These are phyloP conservation scores for Fragosphaeria purpurea DNA, from an alignment of 2,329 filamentous ascomycete genomes.

Conservation along the genomic window DNA sequence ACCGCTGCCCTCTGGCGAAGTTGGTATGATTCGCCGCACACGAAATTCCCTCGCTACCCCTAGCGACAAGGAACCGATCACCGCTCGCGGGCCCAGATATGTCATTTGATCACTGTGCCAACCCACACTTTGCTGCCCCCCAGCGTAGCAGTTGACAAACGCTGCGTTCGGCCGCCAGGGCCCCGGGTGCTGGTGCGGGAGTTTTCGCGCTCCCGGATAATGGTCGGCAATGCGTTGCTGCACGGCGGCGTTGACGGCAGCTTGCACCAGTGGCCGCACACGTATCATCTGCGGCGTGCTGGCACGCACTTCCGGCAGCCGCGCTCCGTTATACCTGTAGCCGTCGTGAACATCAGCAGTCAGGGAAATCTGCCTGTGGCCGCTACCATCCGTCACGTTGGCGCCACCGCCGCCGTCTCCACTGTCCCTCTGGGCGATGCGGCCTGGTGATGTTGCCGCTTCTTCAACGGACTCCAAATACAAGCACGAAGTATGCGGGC, in stretches of 20 bases:
- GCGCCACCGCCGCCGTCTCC: constrained; percentile 15
- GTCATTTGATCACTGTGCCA: constrained; percentile 91
- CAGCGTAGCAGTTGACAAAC: constrained; percentile 90
- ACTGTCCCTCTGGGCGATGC: constrained; percentile 23
- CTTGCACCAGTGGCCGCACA: constrained; percentile 60
- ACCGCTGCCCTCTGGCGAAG: no score
- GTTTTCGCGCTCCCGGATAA: constrained; percentile 61
- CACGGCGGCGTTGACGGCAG: constrained; percentile 71
- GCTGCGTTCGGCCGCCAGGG: constrained; percentile 80
- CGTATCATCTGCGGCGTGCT: constrained; percentile 64
- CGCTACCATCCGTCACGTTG: background rate
- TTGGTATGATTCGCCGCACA: constrained; percentile 64
- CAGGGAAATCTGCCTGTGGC: background rate
- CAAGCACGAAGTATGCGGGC: constrained; percentile 74
- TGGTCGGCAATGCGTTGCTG: constrained; percentile 54
- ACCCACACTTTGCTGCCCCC: constrained; percentile 71
- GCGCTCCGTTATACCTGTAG: constrained; percentile 77
- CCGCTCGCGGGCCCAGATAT: constrained; percentile 77
- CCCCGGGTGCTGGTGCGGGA: constrained; percentile 64
- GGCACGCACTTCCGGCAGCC: constrained; percentile 63
- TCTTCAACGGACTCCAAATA: constrained; percentile 71
- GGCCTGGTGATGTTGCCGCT: constrained; percentile 46
- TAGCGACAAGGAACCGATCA: constrained; percentile 83
- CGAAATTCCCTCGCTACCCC: constrained; percentile 92
- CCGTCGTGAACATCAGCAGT: constrained; percentile 28